Evolutionary conservation across 106 monocot genomes (phyloP), one percentile per base, ranked within the genome.

Genomic region (Chionographis japonica): DNA sequence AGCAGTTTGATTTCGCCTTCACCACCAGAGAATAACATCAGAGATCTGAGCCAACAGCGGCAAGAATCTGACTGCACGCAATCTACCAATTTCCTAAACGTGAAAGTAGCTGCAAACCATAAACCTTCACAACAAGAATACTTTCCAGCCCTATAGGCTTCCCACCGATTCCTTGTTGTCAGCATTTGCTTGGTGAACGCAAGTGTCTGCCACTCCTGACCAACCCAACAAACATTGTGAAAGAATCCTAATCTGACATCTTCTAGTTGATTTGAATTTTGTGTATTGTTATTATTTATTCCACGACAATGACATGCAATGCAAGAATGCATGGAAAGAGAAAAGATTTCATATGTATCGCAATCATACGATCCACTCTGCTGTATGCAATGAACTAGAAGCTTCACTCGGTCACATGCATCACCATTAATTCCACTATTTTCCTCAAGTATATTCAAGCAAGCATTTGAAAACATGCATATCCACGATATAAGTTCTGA

Each of bases 1-100:
- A 93, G 67, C 58, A 93, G 72, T 69, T 83, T 90, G 5, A 93
- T 77, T 81, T 98, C 92, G 83, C 82, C 93, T 77, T 98, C 98
- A 72, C 78, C 77, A 53, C 85, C 90, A 75, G 80, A 64, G 36
- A 87, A 71, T 60, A 98, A 68, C 68, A 88, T 74, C 61, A 98
- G 62, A 71, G 81, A 89, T 80, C 69, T 87, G 52, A 93, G 66
- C 98, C 98, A 98, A 35, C 60, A 57, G 52, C 60, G 58, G 38
- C 46, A 76, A 58, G 61, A 54, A 53, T 83, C 63, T 52, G 83
- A 87, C 58, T 79, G 68, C 52, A 75, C 72, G 53, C 15, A 35
- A 66, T 77, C 74, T 54, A 81, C 71, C 69, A 93, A 63, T 73
- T 87, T 87, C 46, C 87, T 83, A 65, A 98, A 98, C 37, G 83